Evolutionary conservation across 768 basidiomycete genomes (phyloP).

Genomic region (Lyophyllum decastes): DNA sequence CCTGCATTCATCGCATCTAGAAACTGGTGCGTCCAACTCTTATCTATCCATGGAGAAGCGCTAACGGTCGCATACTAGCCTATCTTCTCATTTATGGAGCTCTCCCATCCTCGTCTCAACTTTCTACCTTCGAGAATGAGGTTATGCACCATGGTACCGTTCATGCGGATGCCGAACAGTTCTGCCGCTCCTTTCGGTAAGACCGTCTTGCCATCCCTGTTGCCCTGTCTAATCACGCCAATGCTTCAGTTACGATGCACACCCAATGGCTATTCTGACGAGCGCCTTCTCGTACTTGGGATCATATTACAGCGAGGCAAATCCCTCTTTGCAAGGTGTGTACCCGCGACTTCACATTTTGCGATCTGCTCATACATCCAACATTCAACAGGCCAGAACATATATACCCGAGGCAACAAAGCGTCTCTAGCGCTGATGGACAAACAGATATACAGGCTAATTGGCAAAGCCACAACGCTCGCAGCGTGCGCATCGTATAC

Average conservation of each 20-base stretch:
- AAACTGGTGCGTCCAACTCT: slow-evolving; percentile 43
- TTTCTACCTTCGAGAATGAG: slow-evolving; percentile 67
- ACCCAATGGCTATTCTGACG: slow-evolving; percentile 89
- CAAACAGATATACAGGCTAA: slow-evolving; percentile 87
- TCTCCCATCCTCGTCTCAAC: slow-evolving; percentile 66
- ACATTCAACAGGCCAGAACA: slow-evolving; percentile 60
- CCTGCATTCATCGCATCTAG: slow-evolving; percentile 75
- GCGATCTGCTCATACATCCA: background rate
- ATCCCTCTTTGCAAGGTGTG: slow-evolving; percentile 81
- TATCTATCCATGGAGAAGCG: background rate
- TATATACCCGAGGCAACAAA: slow-evolving; percentile 69
- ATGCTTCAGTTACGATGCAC: slow-evolving; percentile 76
- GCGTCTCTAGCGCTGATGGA: slow-evolving; percentile 80
- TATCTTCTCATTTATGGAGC: slow-evolving; percentile 90
- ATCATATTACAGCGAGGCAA: slow-evolving; percentile 85
- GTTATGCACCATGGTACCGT: slow-evolving; percentile 74
- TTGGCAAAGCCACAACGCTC: slow-evolving; percentile 86
- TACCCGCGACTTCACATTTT: background rate
- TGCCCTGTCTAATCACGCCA: background rate
- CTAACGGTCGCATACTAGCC: slow-evolving; percentile 32
- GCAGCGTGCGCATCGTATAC: slow-evolving; percentile 61
- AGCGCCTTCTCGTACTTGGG: slow-evolving; percentile 88
- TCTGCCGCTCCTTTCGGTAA: slow-evolving; percentile 69
- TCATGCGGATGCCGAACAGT: slow-evolving; percentile 68
- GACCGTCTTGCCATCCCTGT: slow-evolving; percentile 6